phyloP scores from a whole-genome alignment of 306 rosid species.

The Ormosia semicastrata region DNA sequence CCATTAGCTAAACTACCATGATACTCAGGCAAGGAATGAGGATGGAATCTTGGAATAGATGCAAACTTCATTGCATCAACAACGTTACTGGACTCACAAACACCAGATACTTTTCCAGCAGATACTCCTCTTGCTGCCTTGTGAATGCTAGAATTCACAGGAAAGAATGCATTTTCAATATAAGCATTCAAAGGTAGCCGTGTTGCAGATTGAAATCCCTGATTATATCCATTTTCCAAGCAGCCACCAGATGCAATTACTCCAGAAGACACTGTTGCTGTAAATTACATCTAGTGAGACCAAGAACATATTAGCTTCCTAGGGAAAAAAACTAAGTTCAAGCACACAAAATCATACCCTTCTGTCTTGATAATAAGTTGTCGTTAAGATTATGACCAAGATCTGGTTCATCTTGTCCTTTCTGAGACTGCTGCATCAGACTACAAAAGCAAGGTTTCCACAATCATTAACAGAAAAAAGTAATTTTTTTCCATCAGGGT shows the following conservation, averaged over 20 bases:
- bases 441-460: conserved; percentile 50
- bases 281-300: conserved; percentile 27
- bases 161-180: conserved; percentile 39
- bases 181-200: conserved; percentile 44
- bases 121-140: conserved; percentile 50
- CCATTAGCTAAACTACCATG: conserved; percentile 58
- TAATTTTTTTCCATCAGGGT: conserved; percentile 16
- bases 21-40: conserved; percentile 75
- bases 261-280: conserved; percentile 49
- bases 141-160: conserved; percentile 50
- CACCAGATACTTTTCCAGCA: conserved; percentile 39
- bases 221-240: conserved; percentile 53
- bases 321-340: conserved; percentile 17
- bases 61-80: conserved; percentile 49
- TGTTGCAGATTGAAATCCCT: conserved; percentile 50
- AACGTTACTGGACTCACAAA: conserved; percentile 41
- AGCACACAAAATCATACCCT: conserved; percentile 46
- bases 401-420: conserved; percentile 54
- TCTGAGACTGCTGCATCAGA: conserved; percentile 54
- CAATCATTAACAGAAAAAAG: conserved; percentile 5
- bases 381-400: conserved; percentile 47
- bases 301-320: conserved; percentile 14
- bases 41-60: conserved; percentile 52
- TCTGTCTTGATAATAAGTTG: conserved; percentile 41
- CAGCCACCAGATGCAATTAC: conserved; percentile 44